phyloP scores from a whole-genome alignment of 352 stramenopile species.

The Plasmopara viticola region DNA sequence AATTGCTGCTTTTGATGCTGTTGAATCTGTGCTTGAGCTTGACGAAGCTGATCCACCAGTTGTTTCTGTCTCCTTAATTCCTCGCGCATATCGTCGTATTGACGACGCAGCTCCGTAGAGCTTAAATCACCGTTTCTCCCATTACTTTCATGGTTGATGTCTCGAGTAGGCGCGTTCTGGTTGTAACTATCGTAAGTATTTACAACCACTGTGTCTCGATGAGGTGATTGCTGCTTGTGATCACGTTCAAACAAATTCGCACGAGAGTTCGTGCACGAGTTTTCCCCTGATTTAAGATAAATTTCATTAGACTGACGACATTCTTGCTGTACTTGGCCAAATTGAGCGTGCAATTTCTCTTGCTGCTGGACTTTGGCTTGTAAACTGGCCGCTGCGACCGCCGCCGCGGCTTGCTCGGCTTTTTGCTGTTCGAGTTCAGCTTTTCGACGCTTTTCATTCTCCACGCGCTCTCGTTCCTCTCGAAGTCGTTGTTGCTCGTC shows the following conservation, averaged over 20 bases:
- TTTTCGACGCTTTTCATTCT: conserved; percentile 46
- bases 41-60: conserved; percentile 44
- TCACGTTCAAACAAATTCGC: conserved; percentile 47
- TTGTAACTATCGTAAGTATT: conserved; percentile 9
- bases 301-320: neutral
- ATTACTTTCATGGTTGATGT: conserved; percentile 10
- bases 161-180: conserved; percentile 12
- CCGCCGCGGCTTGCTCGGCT: conserved; percentile 28
- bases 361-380: conserved; percentile 35
- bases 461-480: conserved; percentile 34
- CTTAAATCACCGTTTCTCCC: neutral
- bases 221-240: neutral
- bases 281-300: too few relatives aligned
- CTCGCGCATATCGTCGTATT: conserved; percentile 52
- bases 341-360: conserved; percentile 18
- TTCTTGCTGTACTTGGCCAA: conserved; percentile 8
- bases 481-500: conserved; percentile 39
- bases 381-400: conserved; percentile 27
- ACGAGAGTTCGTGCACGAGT: conserved; percentile 39
- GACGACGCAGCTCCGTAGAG: conserved; percentile 24
- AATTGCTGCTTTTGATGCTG: conserved; percentile 31
- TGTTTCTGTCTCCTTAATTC: conserved; percentile 45
- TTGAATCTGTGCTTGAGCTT: conserved; percentile 40
- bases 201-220: neutral
- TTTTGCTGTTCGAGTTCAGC: conserved; percentile 39